Percentiles rank a stretch among this genome's conserved stretches.
Conservation (phyloP, 1,139 yeast species). For the Pichia sorboxylosa region DNA sequence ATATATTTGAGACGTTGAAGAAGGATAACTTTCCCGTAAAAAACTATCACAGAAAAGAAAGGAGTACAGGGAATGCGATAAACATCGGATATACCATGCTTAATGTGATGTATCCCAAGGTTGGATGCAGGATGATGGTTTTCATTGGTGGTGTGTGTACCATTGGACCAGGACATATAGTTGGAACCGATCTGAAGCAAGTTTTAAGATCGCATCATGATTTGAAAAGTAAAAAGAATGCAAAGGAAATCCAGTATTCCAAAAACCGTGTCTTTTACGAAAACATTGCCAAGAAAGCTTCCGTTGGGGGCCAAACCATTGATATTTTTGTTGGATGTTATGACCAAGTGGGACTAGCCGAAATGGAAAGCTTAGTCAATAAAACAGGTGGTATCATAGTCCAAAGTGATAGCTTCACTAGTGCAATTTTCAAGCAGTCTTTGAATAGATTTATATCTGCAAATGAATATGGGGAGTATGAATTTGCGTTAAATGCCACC, state of each 20-base stretch:
- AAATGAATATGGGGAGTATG: constrained; percentile 26
- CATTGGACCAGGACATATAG: constrained; percentile 45
- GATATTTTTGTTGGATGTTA: constrained; percentile 52
- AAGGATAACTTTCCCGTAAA: constrained; percentile 43
- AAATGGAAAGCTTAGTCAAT: constrained; percentile 48
- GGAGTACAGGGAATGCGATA: constrained; percentile 60
- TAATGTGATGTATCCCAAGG: constrained; percentile 32
- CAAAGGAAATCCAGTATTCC: constrained; percentile 21
- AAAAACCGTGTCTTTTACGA: constrained; percentile 35
- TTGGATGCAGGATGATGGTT: constrained; percentile 51
- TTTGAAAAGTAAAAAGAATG: constrained; percentile 30
- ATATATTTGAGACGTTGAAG: constrained; percentile 40
- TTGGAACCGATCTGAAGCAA: constrained; percentile 35
- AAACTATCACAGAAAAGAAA: constrained; percentile 37
- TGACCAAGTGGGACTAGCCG: constrained; percentile 56
- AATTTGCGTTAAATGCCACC: constrained; percentile 47
- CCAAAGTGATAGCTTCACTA: constrained; percentile 51
- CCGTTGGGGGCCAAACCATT: constrained; percentile 41
- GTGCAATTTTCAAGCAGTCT: constrained; percentile 57
- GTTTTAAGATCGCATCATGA: constrained; percentile 53
- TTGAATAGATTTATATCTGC: constrained; percentile 40
- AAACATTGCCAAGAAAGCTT: constrained; percentile 28
- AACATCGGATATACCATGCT: constrained; percentile 47
- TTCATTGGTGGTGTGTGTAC: constrained; percentile 54
- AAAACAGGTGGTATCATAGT: constrained; percentile 54